Conservation (phyloP, 108 stramenopile genomes). For the Discostella stelligeroides region DNA sequence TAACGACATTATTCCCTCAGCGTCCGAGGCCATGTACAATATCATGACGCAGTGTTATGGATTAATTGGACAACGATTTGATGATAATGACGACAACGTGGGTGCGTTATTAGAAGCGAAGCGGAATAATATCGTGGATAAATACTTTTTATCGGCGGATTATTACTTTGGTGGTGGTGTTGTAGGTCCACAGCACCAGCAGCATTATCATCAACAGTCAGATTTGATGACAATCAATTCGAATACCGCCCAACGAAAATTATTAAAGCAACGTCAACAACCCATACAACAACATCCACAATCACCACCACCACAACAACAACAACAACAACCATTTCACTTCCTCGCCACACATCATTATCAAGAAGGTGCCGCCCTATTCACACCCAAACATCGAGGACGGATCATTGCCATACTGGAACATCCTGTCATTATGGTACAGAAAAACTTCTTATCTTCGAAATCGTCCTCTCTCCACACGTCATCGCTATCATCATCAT, state of each 20-base stretch:
- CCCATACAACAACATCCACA: not conserved
- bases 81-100: not conserved
- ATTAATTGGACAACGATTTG: constrained; percentile 15
- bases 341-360: constrained; percentile 40
- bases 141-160: constrained; percentile 20
- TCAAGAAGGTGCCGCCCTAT: constrained; percentile 32
- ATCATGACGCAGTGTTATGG: constrained; percentile 41
- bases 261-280: not conserved
- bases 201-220: not conserved
- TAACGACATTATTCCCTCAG: not conserved
- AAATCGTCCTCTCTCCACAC: not conserved
- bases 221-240: not conserved
- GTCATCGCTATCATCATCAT: not conserved
- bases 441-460: not conserved
- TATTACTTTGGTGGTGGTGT: not conserved
- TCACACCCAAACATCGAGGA: constrained; percentile 31
- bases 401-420: constrained; percentile 35
- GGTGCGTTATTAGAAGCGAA: constrained; percentile 5
- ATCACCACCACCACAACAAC: no score
- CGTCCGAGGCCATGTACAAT: constrained; percentile 29
- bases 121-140: constrained; percentile 15
- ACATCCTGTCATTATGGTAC: constrained; percentile 28
- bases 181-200: no score
- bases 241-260: not conserved
- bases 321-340: constrained; percentile 25